Evolutionary conservation across 495 filamentous ascomycete genomes (phyloP).

Genomic region (Hyphodiscus hymeniophilus): DNA sequence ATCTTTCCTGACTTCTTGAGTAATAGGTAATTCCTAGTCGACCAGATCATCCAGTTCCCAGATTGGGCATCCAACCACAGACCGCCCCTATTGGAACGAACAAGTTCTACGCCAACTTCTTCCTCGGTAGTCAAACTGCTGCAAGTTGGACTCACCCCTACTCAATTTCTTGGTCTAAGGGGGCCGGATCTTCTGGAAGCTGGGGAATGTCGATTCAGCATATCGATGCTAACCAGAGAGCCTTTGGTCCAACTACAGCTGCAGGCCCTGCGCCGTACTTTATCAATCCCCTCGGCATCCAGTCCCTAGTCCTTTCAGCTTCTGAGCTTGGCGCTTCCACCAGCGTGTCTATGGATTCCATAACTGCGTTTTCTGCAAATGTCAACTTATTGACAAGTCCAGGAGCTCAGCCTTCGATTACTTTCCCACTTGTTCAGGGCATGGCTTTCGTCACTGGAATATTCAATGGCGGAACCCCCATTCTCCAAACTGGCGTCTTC

Average conservation of each 20-base stretch:
- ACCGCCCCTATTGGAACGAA: slow-evolving; percentile 62
- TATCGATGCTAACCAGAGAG: slow-evolving; percentile 53
- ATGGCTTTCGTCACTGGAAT: slow-evolving; percentile 79
- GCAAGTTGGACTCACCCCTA: slow-evolving; percentile 82
- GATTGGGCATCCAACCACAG: slow-evolving; percentile 32
- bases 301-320: slow-evolving; percentile 73
- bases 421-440: slow-evolving; percentile 81
- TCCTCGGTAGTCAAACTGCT: slow-evolving; percentile 63
- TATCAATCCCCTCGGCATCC: slow-evolving; percentile 73
- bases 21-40: slow-evolving; percentile 42
- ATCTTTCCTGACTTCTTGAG: no score
- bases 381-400: slow-evolving; percentile 52
- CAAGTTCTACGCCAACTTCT: slow-evolving; percentile 90
- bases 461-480: slow-evolving; percentile 62
- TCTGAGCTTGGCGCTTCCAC: slow-evolving; percentile 55
- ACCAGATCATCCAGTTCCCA: slow-evolving; percentile 34
- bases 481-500: slow-evolving; percentile 64
- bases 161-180: slow-evolving; percentile 67
- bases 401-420: slow-evolving; percentile 47
- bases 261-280: slow-evolving; percentile 62
- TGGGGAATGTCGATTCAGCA: slow-evolving; percentile 76
- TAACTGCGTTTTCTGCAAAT: slow-evolving; percentile 63
- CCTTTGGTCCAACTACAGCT: slow-evolving; percentile 46
- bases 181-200: slow-evolving; percentile 53
- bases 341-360: slow-evolving; percentile 50